Evolutionary conservation across 192 early-diverging fungal genomes (phyloP).

Genomic region (Linnemannia schmuckeri): DNA sequence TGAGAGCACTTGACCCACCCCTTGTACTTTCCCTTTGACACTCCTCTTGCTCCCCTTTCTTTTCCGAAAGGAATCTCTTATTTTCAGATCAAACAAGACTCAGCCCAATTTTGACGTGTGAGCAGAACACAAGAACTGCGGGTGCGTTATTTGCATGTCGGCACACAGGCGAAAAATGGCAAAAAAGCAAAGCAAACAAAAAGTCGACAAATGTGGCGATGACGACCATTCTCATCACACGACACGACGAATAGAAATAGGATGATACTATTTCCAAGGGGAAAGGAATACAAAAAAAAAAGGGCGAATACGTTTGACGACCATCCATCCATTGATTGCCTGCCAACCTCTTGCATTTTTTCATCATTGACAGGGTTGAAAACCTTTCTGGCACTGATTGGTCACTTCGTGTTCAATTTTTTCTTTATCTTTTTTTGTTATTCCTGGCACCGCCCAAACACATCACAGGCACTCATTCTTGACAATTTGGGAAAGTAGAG

Average conservation of each 20-base stretch:
- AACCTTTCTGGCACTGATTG: not conserved
- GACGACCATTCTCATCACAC: conserved; percentile 1
- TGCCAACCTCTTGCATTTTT: too few species aligned
- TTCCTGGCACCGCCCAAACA: not conserved
- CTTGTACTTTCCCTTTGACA: not conserved
- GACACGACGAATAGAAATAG: not conserved
- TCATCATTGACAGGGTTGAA: too few species aligned
- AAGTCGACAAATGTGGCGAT: not conserved
- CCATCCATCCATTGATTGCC: too few species aligned
- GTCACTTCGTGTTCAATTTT: not conserved
- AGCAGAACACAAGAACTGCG: not conserved
- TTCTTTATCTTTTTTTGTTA: not conserved
- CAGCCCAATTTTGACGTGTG: not conserved
- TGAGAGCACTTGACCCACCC: not conserved
- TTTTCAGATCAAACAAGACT: conserved; percentile 2
- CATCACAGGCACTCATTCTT: conserved; percentile 1
- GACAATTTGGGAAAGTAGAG: not conserved
- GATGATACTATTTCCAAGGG: not conserved
- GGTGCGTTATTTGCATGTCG: not conserved
- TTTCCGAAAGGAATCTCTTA: not conserved
- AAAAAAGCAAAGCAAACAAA: not conserved
- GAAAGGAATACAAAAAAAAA: not conserved
- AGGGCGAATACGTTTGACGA: not conserved
- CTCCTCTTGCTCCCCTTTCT: not conserved
- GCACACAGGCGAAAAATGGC: not conserved